Evolutionary conservation across 2,329 filamentous ascomycete species (phyloP), one percentile per base, ranked within the genome.

Genomic region (Aschersonia sp.): DNA sequence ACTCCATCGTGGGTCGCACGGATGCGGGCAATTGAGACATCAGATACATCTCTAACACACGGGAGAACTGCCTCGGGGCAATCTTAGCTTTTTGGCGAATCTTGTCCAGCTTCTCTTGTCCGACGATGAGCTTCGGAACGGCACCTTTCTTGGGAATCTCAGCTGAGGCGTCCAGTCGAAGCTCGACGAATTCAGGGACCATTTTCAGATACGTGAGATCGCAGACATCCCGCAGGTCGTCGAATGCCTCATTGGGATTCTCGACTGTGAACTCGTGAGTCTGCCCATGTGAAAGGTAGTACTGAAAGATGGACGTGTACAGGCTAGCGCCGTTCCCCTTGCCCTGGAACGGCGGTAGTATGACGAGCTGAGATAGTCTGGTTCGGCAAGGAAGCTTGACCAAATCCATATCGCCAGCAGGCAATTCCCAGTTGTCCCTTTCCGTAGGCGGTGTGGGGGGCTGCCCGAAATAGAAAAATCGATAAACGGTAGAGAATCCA

Each of bases 321-420:
- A 98, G 78, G 42, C 79, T 74, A 9, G 80, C 76, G 37, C 90
- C 92, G 45, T 90, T 81, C 12, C 88, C 88, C 51, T 80, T 78
- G 51, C 78, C 75, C 61, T 96, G 89, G 63, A 87, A 94, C 5
- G 87, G 84, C 2, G 89, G 89, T 9, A 98, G 72, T 52, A 98
- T 82, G 51, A 98, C 60, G 64, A 97, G 97, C 62, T 98, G 92
- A 0, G 90, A 94, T 54, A 98, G 86, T 43, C 94, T 78, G 50
- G 87, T 79, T 40, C 90, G 81, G 56, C 83, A 84, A 10, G 86
- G 83, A 2, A 89, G 73, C 45, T 81, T 68, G 5, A 76, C 63
- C 53, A 82, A 69, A 44, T 71, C 65, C 44, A 75, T 63, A 33
- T 74, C 62, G 40, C 67, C 57, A 54, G 61, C 50, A 46, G 68